phyloP scores from a whole-genome alignment of 2,329 filamentous ascomycete genomes.

The Parastagonospora avenae region DNA sequence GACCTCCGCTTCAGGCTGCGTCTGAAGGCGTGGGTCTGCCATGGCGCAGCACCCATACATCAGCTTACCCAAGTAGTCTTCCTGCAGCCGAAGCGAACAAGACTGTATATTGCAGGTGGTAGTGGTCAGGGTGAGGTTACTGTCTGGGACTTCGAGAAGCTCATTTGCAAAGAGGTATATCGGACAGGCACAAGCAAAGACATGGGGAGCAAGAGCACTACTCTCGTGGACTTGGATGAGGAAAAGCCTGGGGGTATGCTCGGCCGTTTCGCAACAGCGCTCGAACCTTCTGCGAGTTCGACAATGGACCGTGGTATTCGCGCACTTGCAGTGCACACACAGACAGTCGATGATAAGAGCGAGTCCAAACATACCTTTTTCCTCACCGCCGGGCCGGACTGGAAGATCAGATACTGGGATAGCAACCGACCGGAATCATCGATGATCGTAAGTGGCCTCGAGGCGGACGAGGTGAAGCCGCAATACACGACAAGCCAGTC shows the following conservation, averaged over 20 bases:
- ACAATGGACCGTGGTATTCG: constrained; percentile 71
- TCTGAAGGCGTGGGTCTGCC: constrained; percentile 85
- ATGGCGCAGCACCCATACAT: constrained; percentile 79
- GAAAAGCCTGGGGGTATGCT: constrained; percentile 86
- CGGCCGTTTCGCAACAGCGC: constrained; percentile 76
- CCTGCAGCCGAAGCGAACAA: constrained; percentile 72
- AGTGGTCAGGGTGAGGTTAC: constrained; percentile 88
- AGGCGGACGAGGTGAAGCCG: constrained; percentile 72
- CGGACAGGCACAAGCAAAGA: constrained; percentile 58
- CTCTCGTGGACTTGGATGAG: constrained; percentile 87
- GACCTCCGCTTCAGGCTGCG: constrained; percentile 92
- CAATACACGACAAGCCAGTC: constrained; percentile 59
- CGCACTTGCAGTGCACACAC: constrained; percentile 74
- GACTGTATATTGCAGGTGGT: constrained; percentile 87
- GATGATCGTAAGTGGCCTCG: constrained; percentile 77
- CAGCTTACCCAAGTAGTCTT: constrained; percentile 65
- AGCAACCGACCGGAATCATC: constrained; percentile 77
- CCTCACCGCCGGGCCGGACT: constrained; percentile 85
- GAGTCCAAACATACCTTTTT: constrained; percentile 81
- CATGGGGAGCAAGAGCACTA: constrained; percentile 57
- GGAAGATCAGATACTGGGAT: constrained; percentile 94
- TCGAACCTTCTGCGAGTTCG: constrained; percentile 56
- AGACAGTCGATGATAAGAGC: constrained; percentile 70
- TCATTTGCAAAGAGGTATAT: constrained; percentile 86
- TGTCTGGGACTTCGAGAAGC: constrained; percentile 94